Evolutionary conservation across 331 rosid genomes (phyloP).

Genomic region (Pyracantha coccinea): DNA sequence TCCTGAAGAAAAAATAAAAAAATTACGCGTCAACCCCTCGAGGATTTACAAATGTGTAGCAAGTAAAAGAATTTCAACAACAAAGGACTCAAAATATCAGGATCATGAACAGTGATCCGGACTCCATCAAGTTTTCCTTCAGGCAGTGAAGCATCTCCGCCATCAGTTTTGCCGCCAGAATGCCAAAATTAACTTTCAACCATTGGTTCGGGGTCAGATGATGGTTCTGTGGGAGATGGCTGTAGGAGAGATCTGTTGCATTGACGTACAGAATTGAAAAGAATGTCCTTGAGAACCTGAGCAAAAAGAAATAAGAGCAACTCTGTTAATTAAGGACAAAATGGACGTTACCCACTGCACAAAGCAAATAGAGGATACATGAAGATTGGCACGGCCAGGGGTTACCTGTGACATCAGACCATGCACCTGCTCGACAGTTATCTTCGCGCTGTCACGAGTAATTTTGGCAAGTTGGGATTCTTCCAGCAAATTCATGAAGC

Average conservation of each 20-base stretch:
- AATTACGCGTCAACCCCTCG: background rate
- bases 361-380: background rate
- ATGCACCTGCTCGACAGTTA: constrained; percentile 95
- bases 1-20: background rate
- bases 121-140: constrained; percentile 1
- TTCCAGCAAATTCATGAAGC: constrained; percentile 52
- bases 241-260: constrained; percentile 48
- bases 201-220: constrained; percentile 86
- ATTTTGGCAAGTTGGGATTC: constrained; percentile 86
- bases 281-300: constrained; percentile 87
- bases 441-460: constrained; percentile 86
- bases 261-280: constrained; percentile 75
- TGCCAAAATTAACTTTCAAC: constrained; percentile 59
- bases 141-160: background rate
- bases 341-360: background rate
- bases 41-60: constrained; percentile 12
- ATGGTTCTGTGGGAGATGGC: constrained; percentile 56
- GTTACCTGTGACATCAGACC: constrained; percentile 95
- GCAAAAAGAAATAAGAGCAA: background rate
- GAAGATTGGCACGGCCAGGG: background rate
- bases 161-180: background rate
- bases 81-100: background rate
- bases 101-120: background rate
- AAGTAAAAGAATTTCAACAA: background rate
- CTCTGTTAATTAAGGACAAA: background rate